Evolutionary conservation across 2,329 filamentous ascomycete genomes (phyloP).

Genomic region (Nigrospora sphaerica): DNA sequence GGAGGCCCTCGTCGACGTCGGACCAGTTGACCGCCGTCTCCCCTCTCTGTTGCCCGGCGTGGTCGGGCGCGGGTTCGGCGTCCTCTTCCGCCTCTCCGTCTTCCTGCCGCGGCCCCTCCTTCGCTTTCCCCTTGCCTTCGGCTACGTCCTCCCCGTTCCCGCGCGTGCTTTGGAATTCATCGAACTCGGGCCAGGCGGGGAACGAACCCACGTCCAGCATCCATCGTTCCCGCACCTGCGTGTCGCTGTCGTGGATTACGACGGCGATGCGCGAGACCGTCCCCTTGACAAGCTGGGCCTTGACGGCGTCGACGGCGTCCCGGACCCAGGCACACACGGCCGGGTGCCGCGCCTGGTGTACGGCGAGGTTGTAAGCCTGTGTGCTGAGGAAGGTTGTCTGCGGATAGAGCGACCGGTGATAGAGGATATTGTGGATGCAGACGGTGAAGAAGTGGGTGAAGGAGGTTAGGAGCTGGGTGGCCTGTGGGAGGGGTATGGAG

Average conservation of each 20-base stretch:
- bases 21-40: slow-evolving; percentile 35
- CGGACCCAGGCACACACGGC: slow-evolving; percentile 79
- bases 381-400: slow-evolving; percentile 68
- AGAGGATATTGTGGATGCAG: slow-evolving; percentile 79
- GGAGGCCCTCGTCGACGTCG: slow-evolving; percentile 66
- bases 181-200: slow-evolving; percentile 34
- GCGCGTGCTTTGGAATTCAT: slow-evolving; percentile 12
- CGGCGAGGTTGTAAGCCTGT: slow-evolving; percentile 75
- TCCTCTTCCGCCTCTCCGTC: slow-evolving; percentile 7
- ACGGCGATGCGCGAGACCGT: slow-evolving; percentile 39
- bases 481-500: slow-evolving; percentile 31
- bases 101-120: slow-evolving; percentile 7
- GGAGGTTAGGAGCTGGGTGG: slow-evolving; percentile 53
- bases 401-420: slow-evolving; percentile 75
- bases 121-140: slow-evolving; percentile 1
- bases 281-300: slow-evolving; percentile 59
- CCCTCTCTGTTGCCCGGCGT: slow-evolving; percentile 5
- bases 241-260: slow-evolving; percentile 30
- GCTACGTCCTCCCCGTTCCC: slow-evolving; percentile 17
- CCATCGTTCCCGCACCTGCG: slow-evolving; percentile 51
- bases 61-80: slow-evolving; percentile 1
- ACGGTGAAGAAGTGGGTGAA: slow-evolving; percentile 78
- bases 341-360: slow-evolving; percentile 81
- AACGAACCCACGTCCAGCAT: slow-evolving; percentile 50
- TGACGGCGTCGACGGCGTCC: slow-evolving; percentile 69